phyloP scores from a whole-genome alignment of 202 grass and related monocot species.

The Cymbopogon flexuosus region DNA sequence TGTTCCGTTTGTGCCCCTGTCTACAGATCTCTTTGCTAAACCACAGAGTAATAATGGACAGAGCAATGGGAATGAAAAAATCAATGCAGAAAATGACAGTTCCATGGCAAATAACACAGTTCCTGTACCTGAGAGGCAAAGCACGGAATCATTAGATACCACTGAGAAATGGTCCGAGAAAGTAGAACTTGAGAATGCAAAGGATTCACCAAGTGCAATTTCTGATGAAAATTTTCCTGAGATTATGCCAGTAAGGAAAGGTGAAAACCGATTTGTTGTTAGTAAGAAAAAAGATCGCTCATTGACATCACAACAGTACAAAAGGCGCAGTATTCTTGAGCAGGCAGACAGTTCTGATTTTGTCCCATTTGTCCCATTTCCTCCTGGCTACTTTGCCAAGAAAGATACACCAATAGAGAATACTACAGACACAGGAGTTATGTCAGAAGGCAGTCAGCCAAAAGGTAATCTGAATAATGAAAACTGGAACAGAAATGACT shows the following conservation, averaged over 20 bases:
- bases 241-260: conserved; percentile 84
- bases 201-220: conserved; percentile 31
- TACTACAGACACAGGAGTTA: conserved; percentile 16
- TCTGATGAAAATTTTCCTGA: conserved; percentile 59
- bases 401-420: conserved; percentile 45
- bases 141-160: conserved; percentile 21
- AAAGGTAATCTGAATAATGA: conserved; percentile 30
- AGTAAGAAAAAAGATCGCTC: conserved; percentile 91
- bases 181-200: conserved; percentile 35
- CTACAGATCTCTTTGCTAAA: conserved; percentile 67
- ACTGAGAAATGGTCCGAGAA: conserved; percentile 45
- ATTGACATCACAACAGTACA: conserved; percentile 66
- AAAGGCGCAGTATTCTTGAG: conserved; percentile 69
- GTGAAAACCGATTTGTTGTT: conserved; percentile 85
- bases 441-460: conserved; percentile 32
- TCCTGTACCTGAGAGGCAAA: conserved; percentile 6
- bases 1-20: conserved; percentile 71
- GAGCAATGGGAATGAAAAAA: conserved; percentile 23
- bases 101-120: conserved; percentile 2
- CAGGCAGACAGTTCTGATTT: conserved; percentile 64
- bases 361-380: conserved; percentile 84
- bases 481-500: conserved; percentile 31
- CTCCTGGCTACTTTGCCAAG: conserved; percentile 85
- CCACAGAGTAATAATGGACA: conserved; percentile 36
- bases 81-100: conserved; percentile 23